Conservation (phyloP, 306 rosid species). For the Lathyrus tuberosus region DNA sequence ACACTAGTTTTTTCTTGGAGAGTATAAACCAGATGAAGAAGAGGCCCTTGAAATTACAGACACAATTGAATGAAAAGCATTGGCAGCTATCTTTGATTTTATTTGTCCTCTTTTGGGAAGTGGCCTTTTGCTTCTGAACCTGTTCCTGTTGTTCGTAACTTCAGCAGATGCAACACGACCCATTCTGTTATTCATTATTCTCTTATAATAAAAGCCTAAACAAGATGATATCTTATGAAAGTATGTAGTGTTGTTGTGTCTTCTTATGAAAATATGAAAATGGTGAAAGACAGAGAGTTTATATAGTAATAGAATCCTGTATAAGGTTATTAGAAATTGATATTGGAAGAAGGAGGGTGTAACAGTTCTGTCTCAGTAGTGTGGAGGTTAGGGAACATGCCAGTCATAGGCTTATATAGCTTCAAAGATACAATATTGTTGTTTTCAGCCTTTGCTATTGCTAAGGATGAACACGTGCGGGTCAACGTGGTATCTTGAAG, state of each 20-base stretch:
- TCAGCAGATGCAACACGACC: slow-evolving; percentile 41
- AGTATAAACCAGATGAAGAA: slow-evolving; percentile 38
- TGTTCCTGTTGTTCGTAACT: slow-evolving; percentile 25
- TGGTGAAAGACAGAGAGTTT: slow-evolving; percentile 29
- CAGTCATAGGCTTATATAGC: slow-evolving; percentile 33
- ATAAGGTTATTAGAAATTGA: background rate
- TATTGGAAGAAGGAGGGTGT: slow-evolving; percentile 29
- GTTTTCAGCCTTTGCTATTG: slow-evolving; percentile 34
- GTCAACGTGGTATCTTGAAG: slow-evolving; percentile 35
- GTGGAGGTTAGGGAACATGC: slow-evolving; percentile 47
- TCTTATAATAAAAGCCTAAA: background rate
- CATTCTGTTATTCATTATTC: slow-evolving; percentile 55
- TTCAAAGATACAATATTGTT: slow-evolving; percentile 14
- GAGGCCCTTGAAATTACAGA: slow-evolving; percentile 48
- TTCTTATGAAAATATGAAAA: slow-evolving; percentile 9
- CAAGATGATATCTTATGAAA: slow-evolving; percentile 13
- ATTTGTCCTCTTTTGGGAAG: slow-evolving; percentile 59
- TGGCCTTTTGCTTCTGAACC: slow-evolving; percentile 39
- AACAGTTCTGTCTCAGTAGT: background rate
- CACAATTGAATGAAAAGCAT: slow-evolving; percentile 51
- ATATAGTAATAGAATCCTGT: slow-evolving; percentile 48
- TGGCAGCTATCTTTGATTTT: slow-evolving; percentile 48
- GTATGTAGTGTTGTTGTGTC: background rate
- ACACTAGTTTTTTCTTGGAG: slow-evolving; percentile 41
- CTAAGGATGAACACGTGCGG: slow-evolving; percentile 55